A percentile compares a stretch with the other conserved stretches of the same genome.
phyloP scores from a whole-genome alignment of 1,284 basidiomycete species.

The Polyporus tsugae region DNA sequence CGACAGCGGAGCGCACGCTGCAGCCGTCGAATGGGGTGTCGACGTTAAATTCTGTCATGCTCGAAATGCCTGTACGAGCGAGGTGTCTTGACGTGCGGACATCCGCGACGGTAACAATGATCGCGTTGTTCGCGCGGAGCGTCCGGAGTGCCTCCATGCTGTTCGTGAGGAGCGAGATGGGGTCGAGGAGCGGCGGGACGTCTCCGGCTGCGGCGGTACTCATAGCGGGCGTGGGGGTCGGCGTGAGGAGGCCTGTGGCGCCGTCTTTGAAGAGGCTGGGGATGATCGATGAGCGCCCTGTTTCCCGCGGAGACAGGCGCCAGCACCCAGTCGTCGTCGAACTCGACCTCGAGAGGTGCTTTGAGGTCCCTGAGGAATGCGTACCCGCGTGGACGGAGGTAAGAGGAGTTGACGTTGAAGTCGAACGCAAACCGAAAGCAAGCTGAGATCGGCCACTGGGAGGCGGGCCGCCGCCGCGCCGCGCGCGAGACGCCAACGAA shows the following conservation, averaged over 20 bases:
- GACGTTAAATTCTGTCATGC: slow-evolving; percentile 23
- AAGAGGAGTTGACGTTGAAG: too few species aligned
- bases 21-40: slow-evolving; percentile 32
- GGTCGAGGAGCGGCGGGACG: slow-evolving; percentile 23
- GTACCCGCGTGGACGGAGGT: slow-evolving; percentile 23
- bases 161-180: slow-evolving; percentile 24
- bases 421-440: too few species aligned
- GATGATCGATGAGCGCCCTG: neutral
- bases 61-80: slow-evolving; percentile 31
- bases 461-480: neutral
- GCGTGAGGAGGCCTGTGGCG: neutral
- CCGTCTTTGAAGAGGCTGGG: neutral
- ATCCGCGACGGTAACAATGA: slow-evolving; percentile 29
- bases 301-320: neutral
- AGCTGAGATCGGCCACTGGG: too few species aligned
- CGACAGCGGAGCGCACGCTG: slow-evolving; percentile 8
- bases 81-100: slow-evolving; percentile 25
- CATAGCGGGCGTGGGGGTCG: neutral
- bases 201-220: slow-evolving; percentile 5
- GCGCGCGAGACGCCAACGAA: too few species aligned
- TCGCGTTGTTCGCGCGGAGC: slow-evolving; percentile 23
- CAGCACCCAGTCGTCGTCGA: slow-evolving; percentile 25
- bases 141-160: slow-evolving; percentile 20
- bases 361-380: slow-evolving; percentile 14
- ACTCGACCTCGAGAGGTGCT: slow-evolving; percentile 19